Evolutionary conservation across 768 basidiomycete species (phyloP), one percentile per base, ranked within the genome.

Genomic region (Amanita phalloides): DNA sequence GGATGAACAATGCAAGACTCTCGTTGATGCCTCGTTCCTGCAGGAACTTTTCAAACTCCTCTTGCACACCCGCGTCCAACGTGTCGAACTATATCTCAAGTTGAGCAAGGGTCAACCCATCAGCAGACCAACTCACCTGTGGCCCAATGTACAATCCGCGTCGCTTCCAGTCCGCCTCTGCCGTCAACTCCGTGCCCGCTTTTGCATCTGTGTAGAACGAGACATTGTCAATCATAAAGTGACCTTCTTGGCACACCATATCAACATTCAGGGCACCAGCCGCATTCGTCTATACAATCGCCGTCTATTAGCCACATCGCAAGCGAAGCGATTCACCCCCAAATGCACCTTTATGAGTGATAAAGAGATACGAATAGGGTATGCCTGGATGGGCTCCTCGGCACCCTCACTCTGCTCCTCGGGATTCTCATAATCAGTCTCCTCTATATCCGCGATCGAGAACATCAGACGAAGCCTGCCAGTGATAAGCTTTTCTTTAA

Each of bases 161-260:
- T 44, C 94, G 81, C 64, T 86, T 87, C 91, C 90, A 97, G 70
- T 97, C 93, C 6, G 88, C 86, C 56, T 98, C 92, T 6, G 89
- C 84, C 10, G 82, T 89, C 58, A 89, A 67, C 6, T 86, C 86
- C 11, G 79, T 83, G 10, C 83, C 92, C 10, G 88, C 58, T 60
- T 79, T 75, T 28, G 73, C 69, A 57, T 92, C 88, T 1, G 72
- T 65, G 68, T 95, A 97, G 73, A 74, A 92, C 1, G 93, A 81
- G 55, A 94, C 79, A 67, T 90, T 95, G 66, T 96, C 93, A 48
- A 94, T 73, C n/a, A 85, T 65, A 62, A 95, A 92, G 23, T 76
- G 64, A 41, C 86, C 88, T 32, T 89, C 86, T 65, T 91, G 86
- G 59, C 77, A 80, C 57, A 84, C 71, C 58, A 88, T 77, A 60